Evolutionary conservation across 257 asterid species (phyloP).

Genomic region (Marsdenia floribunda): DNA sequence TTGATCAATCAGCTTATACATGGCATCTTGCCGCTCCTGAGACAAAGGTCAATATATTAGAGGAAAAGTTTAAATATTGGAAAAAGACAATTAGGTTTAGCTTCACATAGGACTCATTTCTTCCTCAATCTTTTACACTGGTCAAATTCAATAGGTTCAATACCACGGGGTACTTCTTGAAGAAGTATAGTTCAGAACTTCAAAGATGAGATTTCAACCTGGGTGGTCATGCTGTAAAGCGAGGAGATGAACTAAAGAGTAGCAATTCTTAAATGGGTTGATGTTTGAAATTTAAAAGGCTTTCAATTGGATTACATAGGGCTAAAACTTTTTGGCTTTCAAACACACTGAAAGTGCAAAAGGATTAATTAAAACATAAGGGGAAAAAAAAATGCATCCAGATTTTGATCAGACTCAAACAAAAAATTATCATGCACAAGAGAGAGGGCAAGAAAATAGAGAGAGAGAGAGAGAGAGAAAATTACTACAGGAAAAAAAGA

Average conservation of each 20-base stretch:
- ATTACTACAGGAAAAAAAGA: not conserved
- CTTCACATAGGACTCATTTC: not conserved
- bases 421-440: not conserved
- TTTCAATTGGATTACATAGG: not conserved
- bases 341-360: not conserved
- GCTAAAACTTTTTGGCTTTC: not conserved
- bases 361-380: not conserved
- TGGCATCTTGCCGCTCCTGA: conserved; percentile 98
- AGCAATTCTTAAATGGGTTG: not conserved
- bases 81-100: not conserved
- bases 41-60: conserved; percentile 8
- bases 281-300: not conserved
- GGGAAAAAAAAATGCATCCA: not conserved
- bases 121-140: not conserved
- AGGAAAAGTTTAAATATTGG: not conserved
- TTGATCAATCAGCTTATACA: conserved; percentile 87
- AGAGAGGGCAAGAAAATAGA: not conserved
- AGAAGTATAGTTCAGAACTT: not conserved
- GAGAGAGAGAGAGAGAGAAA: not conserved
- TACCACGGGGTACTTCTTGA: not conserved
- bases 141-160: not conserved
- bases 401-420: not conserved
- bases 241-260: not conserved
- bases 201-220: not conserved
- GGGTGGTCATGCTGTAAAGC: not conserved